Evolutionary conservation across 257 asterid species (phyloP).

Genomic region (Rubia yunnanensis): DNA sequence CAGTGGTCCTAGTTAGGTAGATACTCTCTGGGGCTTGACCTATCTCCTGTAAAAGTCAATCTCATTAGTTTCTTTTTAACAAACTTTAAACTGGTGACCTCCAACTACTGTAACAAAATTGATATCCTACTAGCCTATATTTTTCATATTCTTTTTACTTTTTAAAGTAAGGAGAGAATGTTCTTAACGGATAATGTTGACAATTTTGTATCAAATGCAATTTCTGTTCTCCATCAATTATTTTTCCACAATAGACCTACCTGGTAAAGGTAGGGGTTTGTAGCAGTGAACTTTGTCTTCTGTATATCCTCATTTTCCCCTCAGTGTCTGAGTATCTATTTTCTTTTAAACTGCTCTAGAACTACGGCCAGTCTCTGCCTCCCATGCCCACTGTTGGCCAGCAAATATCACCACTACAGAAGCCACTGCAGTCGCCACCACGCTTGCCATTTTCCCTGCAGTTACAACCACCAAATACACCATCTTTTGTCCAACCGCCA

Average conservation of each 20-base stretch:
- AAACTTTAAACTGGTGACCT: too few species aligned
- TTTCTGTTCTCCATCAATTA: too few species aligned
- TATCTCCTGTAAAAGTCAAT: background rate
- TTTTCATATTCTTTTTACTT: too few species aligned
- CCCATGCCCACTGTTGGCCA: slow-evolving; percentile 32
- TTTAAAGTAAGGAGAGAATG: too few species aligned
- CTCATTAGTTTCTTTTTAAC: background rate
- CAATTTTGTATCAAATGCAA: too few species aligned
- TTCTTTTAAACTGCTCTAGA: slow-evolving; percentile 16
- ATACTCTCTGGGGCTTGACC: background rate
- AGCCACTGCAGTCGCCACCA: slow-evolving; percentile 48
- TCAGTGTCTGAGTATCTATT: slow-evolving; percentile 3
- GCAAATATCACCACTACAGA: slow-evolving; percentile 45
- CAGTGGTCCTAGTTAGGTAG: too few species aligned
- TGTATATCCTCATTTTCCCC: background rate
- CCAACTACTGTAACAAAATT: background rate
- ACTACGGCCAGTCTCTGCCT: slow-evolving; percentile 28
- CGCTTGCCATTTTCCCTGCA: slow-evolving; percentile 39
- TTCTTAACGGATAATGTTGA: too few species aligned
- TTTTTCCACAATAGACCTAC: too few species aligned
- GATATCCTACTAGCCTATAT: background rate
- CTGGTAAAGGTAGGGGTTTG: too few species aligned
- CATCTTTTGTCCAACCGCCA: slow-evolving; percentile 40
- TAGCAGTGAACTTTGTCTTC: slow-evolving; percentile 2
- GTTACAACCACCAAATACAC: slow-evolving; percentile 29